phyloP scores from a whole-genome alignment of 129 eudicot species.

The Escallonia herrerae region DNA sequence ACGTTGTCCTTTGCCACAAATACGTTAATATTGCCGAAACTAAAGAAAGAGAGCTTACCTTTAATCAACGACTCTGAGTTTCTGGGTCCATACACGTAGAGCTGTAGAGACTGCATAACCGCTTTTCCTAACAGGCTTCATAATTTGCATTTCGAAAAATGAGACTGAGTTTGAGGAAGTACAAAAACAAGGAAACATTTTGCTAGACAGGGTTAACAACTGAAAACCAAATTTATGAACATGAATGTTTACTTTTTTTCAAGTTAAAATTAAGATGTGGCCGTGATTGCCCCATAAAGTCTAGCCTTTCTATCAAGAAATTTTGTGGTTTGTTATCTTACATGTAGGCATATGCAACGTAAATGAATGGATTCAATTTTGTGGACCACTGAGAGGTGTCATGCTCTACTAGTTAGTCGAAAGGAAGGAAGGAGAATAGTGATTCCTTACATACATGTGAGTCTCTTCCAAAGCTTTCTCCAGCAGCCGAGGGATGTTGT shows the following conservation, averaged over 20 bases:
- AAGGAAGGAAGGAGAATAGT: not conserved
- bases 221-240: too few species aligned
- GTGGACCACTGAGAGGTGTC: too few species aligned
- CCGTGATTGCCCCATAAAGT: too few species aligned
- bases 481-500: constrained; percentile 14
- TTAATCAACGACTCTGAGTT: constrained; percentile 14
- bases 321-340: too few species aligned
- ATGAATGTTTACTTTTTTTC: too few species aligned
- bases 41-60: constrained; percentile 12
- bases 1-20: not conserved
- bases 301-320: too few species aligned
- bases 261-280: too few species aligned
- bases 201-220: too few species aligned
- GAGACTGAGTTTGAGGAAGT: too few species aligned
- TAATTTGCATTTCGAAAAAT: not conserved
- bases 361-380: too few species aligned
- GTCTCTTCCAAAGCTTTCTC: constrained; percentile 21
- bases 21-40: not conserved
- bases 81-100: constrained; percentile 29
- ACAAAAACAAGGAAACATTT: too few species aligned
- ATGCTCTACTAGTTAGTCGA: not conserved
- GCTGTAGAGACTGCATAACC: constrained; percentile 34
- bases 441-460: constrained; percentile 30
- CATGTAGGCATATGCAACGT: too few species aligned
- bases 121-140: constrained; percentile 34